phyloP scores from a whole-genome alignment of 495 filamentous ascomycete genomes.

The Hyaloscypha bicolor region DNA sequence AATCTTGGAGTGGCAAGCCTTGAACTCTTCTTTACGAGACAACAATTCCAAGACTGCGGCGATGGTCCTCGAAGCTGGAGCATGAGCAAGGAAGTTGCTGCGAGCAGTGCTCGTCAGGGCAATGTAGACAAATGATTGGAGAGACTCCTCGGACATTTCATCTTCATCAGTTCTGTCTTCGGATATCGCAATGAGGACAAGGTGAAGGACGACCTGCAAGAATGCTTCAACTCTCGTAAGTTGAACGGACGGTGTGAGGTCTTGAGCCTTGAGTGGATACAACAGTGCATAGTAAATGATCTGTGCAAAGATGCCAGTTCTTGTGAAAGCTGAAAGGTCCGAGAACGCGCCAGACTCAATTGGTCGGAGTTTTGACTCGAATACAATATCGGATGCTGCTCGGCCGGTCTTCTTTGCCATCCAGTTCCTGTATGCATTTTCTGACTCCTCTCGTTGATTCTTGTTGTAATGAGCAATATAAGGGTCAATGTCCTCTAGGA shows the following conservation, averaged over 20 bases:
- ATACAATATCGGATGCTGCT: slow-evolving; percentile 81
- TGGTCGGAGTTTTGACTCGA: slow-evolving; percentile 81
- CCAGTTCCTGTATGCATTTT: slow-evolving; percentile 81
- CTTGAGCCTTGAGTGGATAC: slow-evolving; percentile 68
- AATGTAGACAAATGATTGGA: slow-evolving; percentile 66
- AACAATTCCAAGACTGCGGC: slow-evolving; percentile 75
- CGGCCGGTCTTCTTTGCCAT: slow-evolving; percentile 88
- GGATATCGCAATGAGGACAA: slow-evolving; percentile 77
- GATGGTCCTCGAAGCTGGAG: slow-evolving; percentile 62
- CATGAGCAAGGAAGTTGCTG: slow-evolving; percentile 54
- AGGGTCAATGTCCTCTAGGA: slow-evolving; percentile 84
- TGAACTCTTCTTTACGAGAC: slow-evolving; percentile 70
- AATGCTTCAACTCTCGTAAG: slow-evolving; percentile 85
- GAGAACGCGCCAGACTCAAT: slow-evolving; percentile 77
- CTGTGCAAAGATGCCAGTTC: slow-evolving; percentile 83
- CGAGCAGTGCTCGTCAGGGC: slow-evolving; percentile 63
- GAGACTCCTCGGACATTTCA: slow-evolving; percentile 47
- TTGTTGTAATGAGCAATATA: slow-evolving; percentile 94
- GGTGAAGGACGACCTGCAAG: slow-evolving; percentile 85
- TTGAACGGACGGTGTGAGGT: slow-evolving; percentile 70
- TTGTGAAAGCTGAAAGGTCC: slow-evolving; percentile 74
- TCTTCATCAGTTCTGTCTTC: slow-evolving; percentile 73
- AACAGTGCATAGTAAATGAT: slow-evolving; percentile 85
- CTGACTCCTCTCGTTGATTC: slow-evolving; percentile 95
- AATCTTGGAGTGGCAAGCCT: slow-evolving; percentile 82